Base-by-base conservation (phyloP, 495 filamentous ascomycete genomes). In the Podospora bellae-mahoneyi region DNA sequence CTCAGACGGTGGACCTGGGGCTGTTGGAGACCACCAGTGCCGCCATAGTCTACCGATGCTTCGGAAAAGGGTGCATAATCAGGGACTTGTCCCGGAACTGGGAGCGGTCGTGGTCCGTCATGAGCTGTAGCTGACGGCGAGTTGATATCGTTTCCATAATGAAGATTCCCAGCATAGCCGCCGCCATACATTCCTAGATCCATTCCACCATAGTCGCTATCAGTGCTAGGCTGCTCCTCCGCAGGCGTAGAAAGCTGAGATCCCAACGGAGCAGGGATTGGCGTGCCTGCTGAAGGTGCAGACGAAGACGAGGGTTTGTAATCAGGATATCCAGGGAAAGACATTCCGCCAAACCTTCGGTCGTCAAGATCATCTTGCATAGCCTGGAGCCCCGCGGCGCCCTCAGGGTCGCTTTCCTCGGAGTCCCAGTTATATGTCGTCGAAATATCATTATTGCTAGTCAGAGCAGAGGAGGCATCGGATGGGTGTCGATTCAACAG, bases 351-450 rank as follows among this genome's bases (percentile, higher is more conserved):
- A 64, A 88, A 87, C 56, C 84, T 81, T 20, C 90, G 87, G 59
- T 97, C 93, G 74, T 97, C 88, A 77, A 93, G 88, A 64, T 97
- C 95, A 78, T 92, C 86, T 44, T 87, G 89, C 84, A 99, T 85
- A 73, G 93, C 93, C 70, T 89, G 87, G 19, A 96, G 79, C 1
- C 95, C 95, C 28, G 91, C 92, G 23, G 91, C 90, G 28, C 92
- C 94, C 77, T 99, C 95, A 0, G 92, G 87, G 69, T 99, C 95
- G 72, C 93, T 97, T 30, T 92, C 91, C 68, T 95, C 83, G 30
- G 78, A 79, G 19, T 80, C 77, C 67, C 72, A 77, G 28, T 76
- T 71, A 55, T 77, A 76, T 5, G 75, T 74, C 1, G 79, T 68
- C 2, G 64, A 54, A 10, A 69, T 68, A 65, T 77, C 73, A 60